Evolutionary conservation across 768 basidiomycete genomes (phyloP).

Genomic region (Mycena vulgaris): DNA sequence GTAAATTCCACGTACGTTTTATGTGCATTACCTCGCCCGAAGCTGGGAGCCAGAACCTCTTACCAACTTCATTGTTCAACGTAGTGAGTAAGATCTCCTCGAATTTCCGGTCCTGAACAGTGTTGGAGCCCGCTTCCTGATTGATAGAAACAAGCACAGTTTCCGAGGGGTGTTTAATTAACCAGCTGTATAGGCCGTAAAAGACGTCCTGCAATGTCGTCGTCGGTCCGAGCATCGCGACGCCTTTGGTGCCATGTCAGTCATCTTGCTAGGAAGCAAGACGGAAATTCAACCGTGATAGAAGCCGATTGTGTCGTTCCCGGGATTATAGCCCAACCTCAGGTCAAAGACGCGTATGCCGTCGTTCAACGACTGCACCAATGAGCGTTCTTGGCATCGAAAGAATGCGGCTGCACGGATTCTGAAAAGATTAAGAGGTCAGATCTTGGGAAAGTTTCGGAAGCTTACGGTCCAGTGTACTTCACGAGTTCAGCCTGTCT

Average conservation of each 20-base stretch:
- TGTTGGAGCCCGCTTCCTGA: slow-evolving; percentile 36
- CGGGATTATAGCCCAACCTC: slow-evolving; percentile 65
- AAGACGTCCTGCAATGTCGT: slow-evolving; percentile 37
- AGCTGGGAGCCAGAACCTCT: slow-evolving; percentile 30
- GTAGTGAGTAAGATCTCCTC: not conserved
- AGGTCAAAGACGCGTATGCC: slow-evolving; percentile 68
- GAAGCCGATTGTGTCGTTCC: slow-evolving; percentile 66
- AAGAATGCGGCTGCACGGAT: slow-evolving; percentile 29
- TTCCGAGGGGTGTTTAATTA: slow-evolving; percentile 35
- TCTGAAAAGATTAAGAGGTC: not conserved
- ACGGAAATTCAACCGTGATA: slow-evolving; percentile 55
- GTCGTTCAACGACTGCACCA: slow-evolving; percentile 62
- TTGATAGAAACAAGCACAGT: slow-evolving; percentile 38
- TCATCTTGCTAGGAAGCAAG: not conserved
- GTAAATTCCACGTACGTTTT: not conserved
- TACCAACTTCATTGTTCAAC: slow-evolving; percentile 4
- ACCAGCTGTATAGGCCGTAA: slow-evolving; percentile 37
- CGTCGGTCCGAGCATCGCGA: slow-evolving; percentile 35
- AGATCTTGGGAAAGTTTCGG: too few relatives aligned
- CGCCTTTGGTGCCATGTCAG: slow-evolving; percentile 11
- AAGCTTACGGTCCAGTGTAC: slow-evolving; percentile 61
- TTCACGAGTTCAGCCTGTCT: slow-evolving; percentile 58
- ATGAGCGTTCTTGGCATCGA: slow-evolving; percentile 58
- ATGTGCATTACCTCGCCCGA: not conserved
- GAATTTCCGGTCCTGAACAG: not conserved